A percentile compares a stretch with the other conserved stretches of the same genome.
phyloP scores from a whole-genome alignment of 2,329 filamentous ascomycete genomes.

The Hirsutella thompsonii region DNA sequence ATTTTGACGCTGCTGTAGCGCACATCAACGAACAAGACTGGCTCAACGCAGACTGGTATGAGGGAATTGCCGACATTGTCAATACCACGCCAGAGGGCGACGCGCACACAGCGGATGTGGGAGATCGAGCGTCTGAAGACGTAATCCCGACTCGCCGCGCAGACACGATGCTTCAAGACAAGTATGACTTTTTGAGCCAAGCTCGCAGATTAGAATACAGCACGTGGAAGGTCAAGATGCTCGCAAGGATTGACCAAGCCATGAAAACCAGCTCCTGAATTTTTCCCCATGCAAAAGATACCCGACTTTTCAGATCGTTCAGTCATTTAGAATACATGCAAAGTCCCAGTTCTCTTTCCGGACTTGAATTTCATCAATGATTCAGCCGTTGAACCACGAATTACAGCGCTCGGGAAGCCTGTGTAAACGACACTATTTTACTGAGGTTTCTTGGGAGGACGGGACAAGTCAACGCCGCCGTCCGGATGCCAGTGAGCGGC shows the following conservation, averaged over 20 bases:
- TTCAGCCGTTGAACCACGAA: too few species aligned
- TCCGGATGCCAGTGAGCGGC: constrained; percentile 4
- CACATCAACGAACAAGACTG: constrained; percentile 42
- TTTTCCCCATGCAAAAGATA: neutral
- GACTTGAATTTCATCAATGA: too few species aligned
- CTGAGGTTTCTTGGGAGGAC: neutral
- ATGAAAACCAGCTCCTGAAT: neutral
- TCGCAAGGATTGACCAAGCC: constrained; percentile 40
- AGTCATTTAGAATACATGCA: neutral
- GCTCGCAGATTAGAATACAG: constrained; percentile 46
- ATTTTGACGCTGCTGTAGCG: constrained; percentile 50
- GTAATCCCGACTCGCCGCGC: constrained; percentile 32
- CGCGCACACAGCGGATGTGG: constrained; percentile 20
- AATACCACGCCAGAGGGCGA: constrained; percentile 17
- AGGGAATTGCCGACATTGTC: constrained; percentile 42
- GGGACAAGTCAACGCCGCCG: constrained; percentile 1
- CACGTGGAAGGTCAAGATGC: constrained; percentile 49
- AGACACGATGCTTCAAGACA: constrained; percentile 64
- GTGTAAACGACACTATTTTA: neutral
- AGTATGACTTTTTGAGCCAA: constrained; percentile 58
- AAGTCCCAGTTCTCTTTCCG: neutral
- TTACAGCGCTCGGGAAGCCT: too few species aligned
- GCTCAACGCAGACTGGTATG: constrained; percentile 53
- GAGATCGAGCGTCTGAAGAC: constrained; percentile 11
- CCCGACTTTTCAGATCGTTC: neutral